phyloP scores from a whole-genome alignment of 2,329 filamentous ascomycete species.

The Claviceps pusilla region DNA sequence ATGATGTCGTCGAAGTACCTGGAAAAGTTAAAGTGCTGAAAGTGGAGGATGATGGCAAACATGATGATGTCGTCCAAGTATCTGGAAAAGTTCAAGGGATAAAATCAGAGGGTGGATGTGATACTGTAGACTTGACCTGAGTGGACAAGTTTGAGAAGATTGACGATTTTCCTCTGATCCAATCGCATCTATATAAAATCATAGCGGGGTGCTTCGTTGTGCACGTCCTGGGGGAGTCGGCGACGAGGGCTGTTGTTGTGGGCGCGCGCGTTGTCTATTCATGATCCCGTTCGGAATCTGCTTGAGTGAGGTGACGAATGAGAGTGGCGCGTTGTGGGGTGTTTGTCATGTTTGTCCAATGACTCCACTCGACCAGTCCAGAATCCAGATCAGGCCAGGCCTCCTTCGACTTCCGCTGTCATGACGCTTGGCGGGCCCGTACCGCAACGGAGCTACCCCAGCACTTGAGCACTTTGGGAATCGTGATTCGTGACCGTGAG shows the following conservation, averaged over 20 bases:
- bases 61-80: background rate
- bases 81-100: background rate
- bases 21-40: background rate
- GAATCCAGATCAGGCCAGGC: background rate
- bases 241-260: too few relatives aligned
- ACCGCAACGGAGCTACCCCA: background rate
- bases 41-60: background rate
- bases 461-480: background rate
- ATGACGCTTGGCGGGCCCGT: background rate
- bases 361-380: background rate
- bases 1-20: background rate
- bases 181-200: background rate
- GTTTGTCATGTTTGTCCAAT: too few relatives aligned
- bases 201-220: background rate
- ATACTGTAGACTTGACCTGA: constrained; percentile 2
- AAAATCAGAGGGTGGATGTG: background rate
- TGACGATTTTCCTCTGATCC: background rate
- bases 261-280: too few relatives aligned
- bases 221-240: background rate
- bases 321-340: background rate
- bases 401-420: background rate
- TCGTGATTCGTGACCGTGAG: background rate
- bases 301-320: too few relatives aligned
- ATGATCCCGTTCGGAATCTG: too few relatives aligned
- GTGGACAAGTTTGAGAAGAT: background rate